Percentiles rank a stretch among this genome's conserved stretches.
These are phyloP conservation scores for Paramarasmius palmivorus DNA, from an alignment of 1,284 basidiomycete genomes.

Conservation along the genomic window DNA sequence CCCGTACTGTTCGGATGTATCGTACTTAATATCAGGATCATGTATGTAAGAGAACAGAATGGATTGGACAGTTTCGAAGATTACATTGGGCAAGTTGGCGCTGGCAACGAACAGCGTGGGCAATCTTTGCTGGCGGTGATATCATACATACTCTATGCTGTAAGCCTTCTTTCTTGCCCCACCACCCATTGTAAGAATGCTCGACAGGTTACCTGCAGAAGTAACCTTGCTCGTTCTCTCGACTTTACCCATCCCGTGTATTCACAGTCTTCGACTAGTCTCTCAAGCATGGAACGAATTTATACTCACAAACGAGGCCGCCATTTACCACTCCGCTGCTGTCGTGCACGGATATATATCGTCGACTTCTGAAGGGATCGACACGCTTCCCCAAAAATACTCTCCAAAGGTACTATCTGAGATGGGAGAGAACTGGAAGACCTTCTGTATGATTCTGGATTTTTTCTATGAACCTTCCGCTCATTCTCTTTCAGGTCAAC, in stretches of 20 bases:
- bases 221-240: constrained; percentile 44
- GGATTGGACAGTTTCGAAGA: too few species aligned
- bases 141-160: too few species aligned
- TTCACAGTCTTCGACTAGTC: constrained; percentile 34
- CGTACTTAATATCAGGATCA: too few species aligned
- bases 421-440: constrained; percentile 48
- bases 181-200: constrained; percentile 28
- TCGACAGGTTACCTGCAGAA: constrained; percentile 49
- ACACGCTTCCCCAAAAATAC: constrained; percentile 29
- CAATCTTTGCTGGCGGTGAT: too few species aligned
- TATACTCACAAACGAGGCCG: constrained; percentile 42
- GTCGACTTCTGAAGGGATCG: constrained; percentile 27
- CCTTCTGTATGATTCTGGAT: constrained; percentile 50
- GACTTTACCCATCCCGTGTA: constrained; percentile 44
- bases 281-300: constrained; percentile 48
- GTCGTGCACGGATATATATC: constrained; percentile 45
- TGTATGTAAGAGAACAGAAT: too few species aligned
- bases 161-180: too few species aligned
- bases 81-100: too few species aligned
- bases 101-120: too few species aligned
- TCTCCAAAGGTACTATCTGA: constrained; percentile 31
- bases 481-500: constrained; percentile 38
- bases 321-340: constrained; percentile 55
- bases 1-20: too few species aligned
- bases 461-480: neutral